These are phyloP conservation scores for Boletus insuetus DNA, from an alignment of 768 basidiomycete genomes.

Conservation along the genomic window DNA sequence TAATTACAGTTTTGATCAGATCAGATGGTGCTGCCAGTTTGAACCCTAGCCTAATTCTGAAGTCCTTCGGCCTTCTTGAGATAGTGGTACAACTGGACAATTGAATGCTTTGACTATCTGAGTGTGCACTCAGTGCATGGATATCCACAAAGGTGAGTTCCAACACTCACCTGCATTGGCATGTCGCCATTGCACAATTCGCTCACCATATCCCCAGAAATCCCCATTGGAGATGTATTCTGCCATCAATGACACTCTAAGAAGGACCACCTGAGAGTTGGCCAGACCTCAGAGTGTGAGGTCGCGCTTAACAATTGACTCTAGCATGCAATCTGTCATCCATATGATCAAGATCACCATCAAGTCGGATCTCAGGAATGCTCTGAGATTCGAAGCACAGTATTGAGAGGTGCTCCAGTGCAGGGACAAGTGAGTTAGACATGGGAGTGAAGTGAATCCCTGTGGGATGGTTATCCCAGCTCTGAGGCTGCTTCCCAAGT, in stretches of 20 bases:
- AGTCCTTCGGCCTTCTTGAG: too few species aligned
- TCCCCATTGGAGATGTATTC: not conserved
- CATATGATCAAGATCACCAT: not conserved
- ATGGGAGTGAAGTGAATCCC: not conserved
- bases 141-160: not conserved
- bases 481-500: not conserved
- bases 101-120: not conserved
- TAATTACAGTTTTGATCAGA: too few species aligned
- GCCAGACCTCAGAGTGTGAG: not conserved
- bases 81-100: not conserved
- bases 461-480: not conserved
- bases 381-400: not conserved
- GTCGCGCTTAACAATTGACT: not conserved
- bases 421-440: not conserved
- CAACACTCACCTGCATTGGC: not conserved
- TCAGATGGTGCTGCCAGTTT: too few species aligned
- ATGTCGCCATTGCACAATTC: not conserved
- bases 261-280: not conserved
- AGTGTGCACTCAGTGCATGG: not conserved
- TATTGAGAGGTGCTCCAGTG: not conserved
- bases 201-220: not conserved
- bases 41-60: too few species aligned
- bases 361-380: not conserved
- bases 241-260: not conserved
- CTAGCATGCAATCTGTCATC: not conserved